Conservation (phyloP, 306 rosid species). For the Acacia crassicarpa region DNA sequence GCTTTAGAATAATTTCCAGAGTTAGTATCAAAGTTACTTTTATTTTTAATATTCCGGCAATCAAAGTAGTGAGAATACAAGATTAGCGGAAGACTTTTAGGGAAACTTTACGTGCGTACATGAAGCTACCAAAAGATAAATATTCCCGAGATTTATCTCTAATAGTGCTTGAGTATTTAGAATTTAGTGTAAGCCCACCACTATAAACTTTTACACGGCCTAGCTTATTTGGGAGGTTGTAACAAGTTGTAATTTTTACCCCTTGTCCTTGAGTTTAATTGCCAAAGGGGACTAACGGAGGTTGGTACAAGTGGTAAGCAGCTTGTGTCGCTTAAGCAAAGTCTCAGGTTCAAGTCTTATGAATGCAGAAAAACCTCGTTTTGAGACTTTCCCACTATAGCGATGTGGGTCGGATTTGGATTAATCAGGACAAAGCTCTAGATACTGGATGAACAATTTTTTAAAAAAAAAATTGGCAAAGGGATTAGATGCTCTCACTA, state of each 20-base stretch:
- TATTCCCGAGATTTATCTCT: not conserved
- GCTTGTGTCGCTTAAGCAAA: no score
- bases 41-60: not conserved
- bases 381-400: no score
- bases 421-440: no score
- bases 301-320: no score
- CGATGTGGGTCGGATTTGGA: no score
- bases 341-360: no score
- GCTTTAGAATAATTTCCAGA: not conserved
- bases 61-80: not conserved
- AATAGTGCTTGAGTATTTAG: not conserved
- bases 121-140: not conserved
- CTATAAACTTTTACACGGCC: not conserved
- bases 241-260: not conserved
- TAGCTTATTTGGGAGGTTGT: not conserved
- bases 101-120: not conserved
- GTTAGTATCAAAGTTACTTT: not conserved
- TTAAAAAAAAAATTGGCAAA: no score
- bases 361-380: no score
- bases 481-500: no score
- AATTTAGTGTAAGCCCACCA: not conserved
- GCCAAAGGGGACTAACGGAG: no score
- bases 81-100: not conserved
- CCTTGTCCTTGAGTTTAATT: no score
- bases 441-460: no score